Percentiles rank a stretch among this genome's conserved stretches.
Conservation (phyloP, 2,329 filamentous ascomycete genomes). For the Cladosporium sp. region DNA sequence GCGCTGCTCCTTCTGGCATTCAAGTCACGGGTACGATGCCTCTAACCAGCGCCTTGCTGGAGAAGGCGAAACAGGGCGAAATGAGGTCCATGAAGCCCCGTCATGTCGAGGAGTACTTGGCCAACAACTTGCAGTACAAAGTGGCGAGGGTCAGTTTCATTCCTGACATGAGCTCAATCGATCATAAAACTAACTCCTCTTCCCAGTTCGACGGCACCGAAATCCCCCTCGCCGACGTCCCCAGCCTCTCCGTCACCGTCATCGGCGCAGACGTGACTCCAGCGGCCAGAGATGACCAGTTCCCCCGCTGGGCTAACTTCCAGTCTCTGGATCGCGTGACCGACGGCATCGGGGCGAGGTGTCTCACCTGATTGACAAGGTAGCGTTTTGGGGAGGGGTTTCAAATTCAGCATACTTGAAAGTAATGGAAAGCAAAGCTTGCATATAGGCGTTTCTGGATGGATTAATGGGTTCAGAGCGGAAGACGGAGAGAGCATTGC, state of each 20-base stretch:
- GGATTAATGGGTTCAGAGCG: too few species aligned
- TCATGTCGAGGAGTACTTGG: constrained; percentile 29
- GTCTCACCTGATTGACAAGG: too few species aligned
- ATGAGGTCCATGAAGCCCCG: constrained; percentile 29
- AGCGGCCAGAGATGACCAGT: constrained; percentile 30
- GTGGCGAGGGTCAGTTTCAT: constrained; percentile 27
- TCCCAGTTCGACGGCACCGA: constrained; percentile 34
- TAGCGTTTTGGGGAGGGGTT: too few species aligned
- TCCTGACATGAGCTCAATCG: too few species aligned
- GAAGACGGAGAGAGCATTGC: background rate
- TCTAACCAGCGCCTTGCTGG: constrained; percentile 40
- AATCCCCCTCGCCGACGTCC: constrained; percentile 31
- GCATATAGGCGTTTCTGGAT: constrained; percentile 5
- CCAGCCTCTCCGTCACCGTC: constrained; percentile 38
- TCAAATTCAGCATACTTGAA: background rate
- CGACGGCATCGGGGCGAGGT: constrained; percentile 8
- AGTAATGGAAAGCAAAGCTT: background rate
- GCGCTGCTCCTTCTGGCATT: constrained; percentile 12
- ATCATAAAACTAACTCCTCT: background rate
- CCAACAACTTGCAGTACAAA: constrained; percentile 32
- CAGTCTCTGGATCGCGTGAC: constrained; percentile 3
- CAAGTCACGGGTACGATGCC: constrained; percentile 41
- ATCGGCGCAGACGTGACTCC: constrained; percentile 37
- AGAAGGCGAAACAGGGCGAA: constrained; percentile 29
- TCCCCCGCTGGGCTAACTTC: constrained; percentile 36